Percentiles rank a stretch among this genome's conserved stretches.
Conservation (phyloP, 768 basidiomycete species). For the Trichaptum fuscoviolaceum region DNA sequence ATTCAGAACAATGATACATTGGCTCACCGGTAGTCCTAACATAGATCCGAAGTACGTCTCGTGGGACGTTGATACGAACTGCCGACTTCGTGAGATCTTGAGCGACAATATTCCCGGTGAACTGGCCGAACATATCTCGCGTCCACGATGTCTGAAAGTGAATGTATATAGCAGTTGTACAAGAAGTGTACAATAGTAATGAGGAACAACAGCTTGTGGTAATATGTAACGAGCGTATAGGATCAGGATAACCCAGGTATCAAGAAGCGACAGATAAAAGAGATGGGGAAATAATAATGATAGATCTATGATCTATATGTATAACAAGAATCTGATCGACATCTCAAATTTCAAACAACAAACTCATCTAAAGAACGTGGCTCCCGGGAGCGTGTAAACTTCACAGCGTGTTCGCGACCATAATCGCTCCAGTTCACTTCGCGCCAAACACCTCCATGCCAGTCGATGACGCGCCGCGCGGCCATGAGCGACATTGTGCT, state of each 20-base stretch:
- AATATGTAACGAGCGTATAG: too few species aligned
- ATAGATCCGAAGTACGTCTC: not conserved
- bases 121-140: too few species aligned
- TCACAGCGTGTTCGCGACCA: not conserved
- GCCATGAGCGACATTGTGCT: constrained; percentile 72
- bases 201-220: too few species aligned
- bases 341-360: not conserved
- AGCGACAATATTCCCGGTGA: too few species aligned
- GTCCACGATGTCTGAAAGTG: too few species aligned
- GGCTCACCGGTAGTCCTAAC: not conserved
- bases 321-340: not conserved
- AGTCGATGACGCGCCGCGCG: constrained; percentile 59
- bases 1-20: not conserved
- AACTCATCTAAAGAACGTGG: not conserved
- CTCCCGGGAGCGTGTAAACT: not conserved
- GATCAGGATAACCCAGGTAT: too few species aligned
- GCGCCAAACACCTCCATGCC: constrained; percentile 51
- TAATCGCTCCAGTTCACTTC: constrained; percentile 25
- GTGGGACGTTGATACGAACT: not conserved
- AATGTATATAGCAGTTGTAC: too few species aligned
- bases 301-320: too few species aligned
- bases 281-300: too few species aligned
- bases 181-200: too few species aligned
- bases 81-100: not conserved
- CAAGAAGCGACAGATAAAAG: too few species aligned